Percentiles rank a stretch among this genome's conserved stretches.
phyloP scores from a whole-genome alignment of 768 basidiomycete genomes.

The Lactarius hengduanensis region DNA sequence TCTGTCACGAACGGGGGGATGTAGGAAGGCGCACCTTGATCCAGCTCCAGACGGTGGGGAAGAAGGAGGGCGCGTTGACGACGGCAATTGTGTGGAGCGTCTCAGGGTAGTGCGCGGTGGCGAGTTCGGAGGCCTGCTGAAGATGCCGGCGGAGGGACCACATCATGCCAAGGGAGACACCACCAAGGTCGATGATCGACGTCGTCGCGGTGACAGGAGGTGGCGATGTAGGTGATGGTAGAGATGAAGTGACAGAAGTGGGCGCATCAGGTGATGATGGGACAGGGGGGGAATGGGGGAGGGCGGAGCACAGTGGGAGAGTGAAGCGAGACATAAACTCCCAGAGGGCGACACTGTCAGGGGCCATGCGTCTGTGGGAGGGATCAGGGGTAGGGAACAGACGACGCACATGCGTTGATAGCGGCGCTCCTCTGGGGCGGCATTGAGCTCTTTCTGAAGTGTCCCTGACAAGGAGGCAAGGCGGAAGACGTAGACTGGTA shows the following conservation, averaged over 20 bases:
- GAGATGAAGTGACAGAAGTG: not conserved
- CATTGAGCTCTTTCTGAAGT: conserved; percentile 59
- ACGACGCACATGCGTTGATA: conserved; percentile 66
- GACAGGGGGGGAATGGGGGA: conserved; percentile 48
- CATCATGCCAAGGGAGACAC: conserved; percentile 58
- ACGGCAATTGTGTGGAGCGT: conserved; percentile 65
- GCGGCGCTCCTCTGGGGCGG: conserved; percentile 51
- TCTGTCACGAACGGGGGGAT: not conserved
- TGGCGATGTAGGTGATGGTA: conserved; percentile 29
- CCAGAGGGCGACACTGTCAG: conserved; percentile 56
- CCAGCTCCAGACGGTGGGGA: conserved; percentile 83
- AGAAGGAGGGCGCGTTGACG: conserved; percentile 81
- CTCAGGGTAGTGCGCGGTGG: conserved; percentile 81
- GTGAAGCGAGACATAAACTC: conserved; percentile 66
- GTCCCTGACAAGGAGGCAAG: conserved; percentile 55
- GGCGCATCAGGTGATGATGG: conserved; percentile 1
- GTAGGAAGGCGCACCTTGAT: conserved; percentile 52
- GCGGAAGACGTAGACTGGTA: conserved; percentile 76
- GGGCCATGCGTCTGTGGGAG: not conserved
- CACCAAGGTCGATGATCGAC: conserved; percentile 71
- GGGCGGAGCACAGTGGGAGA: conserved; percentile 58
- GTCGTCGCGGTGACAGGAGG: conserved; percentile 60
- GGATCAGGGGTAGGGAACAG: not conserved
- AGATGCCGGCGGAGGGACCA: conserved; percentile 72
- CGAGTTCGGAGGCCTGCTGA: conserved; percentile 70